Conservation (phyloP, 768 basidiomycete species). For the Lactarius akahatsu region DNA sequence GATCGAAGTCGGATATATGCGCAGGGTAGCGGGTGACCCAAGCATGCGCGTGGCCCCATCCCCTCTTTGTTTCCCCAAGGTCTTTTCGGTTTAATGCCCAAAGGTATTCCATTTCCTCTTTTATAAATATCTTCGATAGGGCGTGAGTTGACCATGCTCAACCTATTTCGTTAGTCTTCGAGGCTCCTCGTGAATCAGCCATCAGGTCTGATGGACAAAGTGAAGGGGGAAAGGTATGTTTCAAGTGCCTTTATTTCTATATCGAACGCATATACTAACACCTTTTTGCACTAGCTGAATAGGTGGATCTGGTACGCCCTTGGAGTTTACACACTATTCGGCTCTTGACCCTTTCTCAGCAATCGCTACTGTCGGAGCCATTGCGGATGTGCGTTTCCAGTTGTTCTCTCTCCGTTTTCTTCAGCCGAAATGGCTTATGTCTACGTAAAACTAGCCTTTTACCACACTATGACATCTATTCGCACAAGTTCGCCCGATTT, state of each 20-base stretch:
- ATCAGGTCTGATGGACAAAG: neutral
- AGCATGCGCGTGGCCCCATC: neutral
- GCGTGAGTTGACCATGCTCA: neutral
- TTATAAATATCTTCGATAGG: neutral
- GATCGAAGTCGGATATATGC: constrained; percentile 6
- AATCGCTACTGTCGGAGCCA: neutral
- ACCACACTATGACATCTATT: neutral
- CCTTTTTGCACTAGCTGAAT: neutral
- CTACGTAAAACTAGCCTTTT: neutral
- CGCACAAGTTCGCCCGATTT: neutral
- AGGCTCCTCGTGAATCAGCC: neutral
- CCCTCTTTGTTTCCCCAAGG: neutral
- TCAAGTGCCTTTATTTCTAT: neutral
- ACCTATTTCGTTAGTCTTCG: neutral
- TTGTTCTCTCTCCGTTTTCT: constrained; percentile 2
- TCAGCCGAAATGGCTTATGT: neutral
- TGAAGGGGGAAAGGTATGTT: neutral
- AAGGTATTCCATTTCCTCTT: neutral
- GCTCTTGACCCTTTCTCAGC: neutral
- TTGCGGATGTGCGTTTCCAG: neutral
- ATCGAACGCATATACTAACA: constrained; percentile 18
- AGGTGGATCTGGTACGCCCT: neutral
- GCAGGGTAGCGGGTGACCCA: constrained; percentile 1
- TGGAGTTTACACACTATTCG: neutral
- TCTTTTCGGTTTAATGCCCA: neutral